Evolutionary conservation across 2,329 filamentous ascomycete species (phyloP).

Genomic region (Aspergillus vadensis): DNA sequence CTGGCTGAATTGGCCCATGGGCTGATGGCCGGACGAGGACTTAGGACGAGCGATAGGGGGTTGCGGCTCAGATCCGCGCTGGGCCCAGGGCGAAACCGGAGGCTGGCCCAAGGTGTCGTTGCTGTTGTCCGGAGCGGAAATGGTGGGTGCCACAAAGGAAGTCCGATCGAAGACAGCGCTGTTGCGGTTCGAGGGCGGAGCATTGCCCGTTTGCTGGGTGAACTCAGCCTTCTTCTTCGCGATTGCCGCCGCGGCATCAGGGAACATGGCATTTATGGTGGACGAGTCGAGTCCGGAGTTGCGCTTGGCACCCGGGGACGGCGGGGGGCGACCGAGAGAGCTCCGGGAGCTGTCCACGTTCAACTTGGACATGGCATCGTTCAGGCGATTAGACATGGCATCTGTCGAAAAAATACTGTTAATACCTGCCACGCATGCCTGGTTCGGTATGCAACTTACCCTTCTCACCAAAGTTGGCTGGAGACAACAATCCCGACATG

Average conservation of each 20-base stretch:
- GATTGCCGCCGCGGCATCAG: constrained; percentile 96
- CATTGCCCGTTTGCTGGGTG: constrained; percentile 89
- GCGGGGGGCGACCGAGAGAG: constrained; percentile 78
- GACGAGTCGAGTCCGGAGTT: constrained; percentile 92
- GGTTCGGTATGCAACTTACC: constrained; percentile 55
- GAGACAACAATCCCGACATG: constrained; percentile 92
- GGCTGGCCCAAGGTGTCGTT: constrained; percentile 65
- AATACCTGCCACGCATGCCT: constrained; percentile 14
- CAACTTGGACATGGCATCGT: constrained; percentile 94
- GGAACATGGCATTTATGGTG: constrained; percentile 98
- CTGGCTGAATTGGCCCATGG: constrained; percentile 94
- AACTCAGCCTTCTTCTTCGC: constrained; percentile 98
- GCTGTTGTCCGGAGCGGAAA: constrained; percentile 66
- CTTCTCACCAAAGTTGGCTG: constrained; percentile 91
- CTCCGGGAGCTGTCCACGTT: constrained; percentile 84
- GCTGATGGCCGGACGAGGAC: constrained; percentile 71
- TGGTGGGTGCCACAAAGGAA: constrained; percentile 73
- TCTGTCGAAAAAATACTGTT: constrained; percentile 56
- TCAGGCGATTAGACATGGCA: constrained; percentile 94
- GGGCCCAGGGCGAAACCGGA: constrained; percentile 79
- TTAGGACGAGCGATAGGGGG: constrained; percentile 68
- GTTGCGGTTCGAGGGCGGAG: constrained; percentile 88
- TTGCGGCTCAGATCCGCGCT: constrained; percentile 53
- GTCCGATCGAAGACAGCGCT: constrained; percentile 75
- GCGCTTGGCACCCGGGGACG: constrained; percentile 78